phyloP scores from a whole-genome alignment of 169 alveolate species.

The Cryptosporidium canis region DNA sequence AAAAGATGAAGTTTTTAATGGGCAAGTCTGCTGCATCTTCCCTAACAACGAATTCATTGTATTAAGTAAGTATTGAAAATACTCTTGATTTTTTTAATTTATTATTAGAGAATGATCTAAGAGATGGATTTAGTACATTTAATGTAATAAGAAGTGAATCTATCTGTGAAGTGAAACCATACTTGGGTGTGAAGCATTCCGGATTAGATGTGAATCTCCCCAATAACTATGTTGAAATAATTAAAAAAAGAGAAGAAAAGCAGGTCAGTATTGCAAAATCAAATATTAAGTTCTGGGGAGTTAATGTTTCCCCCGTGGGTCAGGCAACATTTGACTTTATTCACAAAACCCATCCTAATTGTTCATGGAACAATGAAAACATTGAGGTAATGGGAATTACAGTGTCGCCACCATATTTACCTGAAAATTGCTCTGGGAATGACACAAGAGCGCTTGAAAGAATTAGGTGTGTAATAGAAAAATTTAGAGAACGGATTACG shows the following conservation, averaged over 20 bases:
- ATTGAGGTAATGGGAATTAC: constrained; percentile 70
- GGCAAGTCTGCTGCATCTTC: constrained; percentile 56
- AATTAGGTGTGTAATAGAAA: constrained; percentile 48
- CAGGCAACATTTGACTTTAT: constrained; percentile 69
- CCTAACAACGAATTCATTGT: constrained; percentile 49
- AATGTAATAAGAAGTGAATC: constrained; percentile 32
- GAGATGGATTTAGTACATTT: constrained; percentile 46
- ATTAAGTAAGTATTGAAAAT: constrained; percentile 39
- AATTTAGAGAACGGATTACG: constrained; percentile 47
- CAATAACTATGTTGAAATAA: constrained; percentile 26
- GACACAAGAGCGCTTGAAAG: constrained; percentile 65
- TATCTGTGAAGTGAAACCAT: constrained; percentile 27
- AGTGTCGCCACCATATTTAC: constrained; percentile 68
- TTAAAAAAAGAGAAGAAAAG: constrained; percentile 48
- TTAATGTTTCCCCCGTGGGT: constrained; percentile 62
- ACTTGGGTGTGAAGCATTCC: not conserved
- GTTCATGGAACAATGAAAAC: constrained; percentile 44
- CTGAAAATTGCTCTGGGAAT: constrained; percentile 54
- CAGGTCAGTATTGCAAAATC: constrained; percentile 5
- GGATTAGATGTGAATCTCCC: constrained; percentile 28
- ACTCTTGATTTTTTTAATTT: not conserved
- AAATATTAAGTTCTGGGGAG: constrained; percentile 48
- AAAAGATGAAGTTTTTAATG: constrained; percentile 3
- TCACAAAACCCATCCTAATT: constrained; percentile 67
- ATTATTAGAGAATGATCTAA: constrained; percentile 34